Base-by-base conservation (phyloP, 2,329 filamentous ascomycete species). In the Alternaria sp. region DNA sequence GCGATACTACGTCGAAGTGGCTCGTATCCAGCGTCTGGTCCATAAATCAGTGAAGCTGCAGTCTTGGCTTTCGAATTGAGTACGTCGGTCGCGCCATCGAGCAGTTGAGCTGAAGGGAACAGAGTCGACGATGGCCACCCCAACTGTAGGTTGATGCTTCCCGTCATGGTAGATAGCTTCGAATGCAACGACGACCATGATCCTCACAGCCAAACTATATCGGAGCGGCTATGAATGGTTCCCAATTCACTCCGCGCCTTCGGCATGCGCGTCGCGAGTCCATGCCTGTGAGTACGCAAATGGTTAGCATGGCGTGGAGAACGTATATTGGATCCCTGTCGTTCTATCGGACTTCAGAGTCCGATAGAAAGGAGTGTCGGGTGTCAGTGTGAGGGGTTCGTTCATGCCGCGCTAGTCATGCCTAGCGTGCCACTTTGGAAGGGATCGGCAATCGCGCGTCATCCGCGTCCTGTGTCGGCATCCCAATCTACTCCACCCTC, bases 1-100 rank as follows among this genome's bases (percentile, higher is more conserved):
- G 91, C 88, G 26, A 96, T 79, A 44, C 86, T 84, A 62, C 86
- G 81, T 6, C 92, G 85, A 39, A 94, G 82, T n/a, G 89, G 89
- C 62, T 84, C 79, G 69, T 90, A 91, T 28, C 93, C 93, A 44
- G 86, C 81, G 73, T 94, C 91, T 1, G 92, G 88, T 0, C 89
- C 93, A 72, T 96, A 96, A 57, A 89, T 83, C 7, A 96, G 84
- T 14, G 84, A 88, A 1, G 87, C 84, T 1, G 83, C 79, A 61
- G 84, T 86, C 56, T 89, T 80, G 16, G 77, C 72, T 7, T 86
- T 84, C 68, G 89, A 81, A 7, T 85, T 81, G 39, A 94, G 83
- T 12, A 88, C 85, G 34, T 81, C 79, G 54, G 83, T 78, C 54
- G 88, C 82, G 24, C 90, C 88, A 7, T 80, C 74, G 32, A 84